Conservation (phyloP, 768 basidiomycete species). For the Serendipita sp. region DNA sequence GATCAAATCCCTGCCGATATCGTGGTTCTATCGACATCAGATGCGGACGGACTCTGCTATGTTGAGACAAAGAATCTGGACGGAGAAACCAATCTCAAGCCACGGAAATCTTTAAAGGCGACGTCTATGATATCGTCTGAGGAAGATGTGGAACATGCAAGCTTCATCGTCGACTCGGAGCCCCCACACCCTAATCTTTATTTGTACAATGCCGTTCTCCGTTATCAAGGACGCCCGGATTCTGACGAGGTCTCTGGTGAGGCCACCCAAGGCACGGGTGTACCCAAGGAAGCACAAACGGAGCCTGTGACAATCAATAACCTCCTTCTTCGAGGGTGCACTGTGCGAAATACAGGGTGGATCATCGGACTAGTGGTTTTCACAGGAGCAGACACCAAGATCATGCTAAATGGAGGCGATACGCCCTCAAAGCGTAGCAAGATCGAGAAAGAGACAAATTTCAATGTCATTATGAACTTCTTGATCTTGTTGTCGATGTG, state of each 20-base stretch:
- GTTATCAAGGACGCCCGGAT: slow-evolving; percentile 26
- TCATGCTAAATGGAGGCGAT: slow-evolving; percentile 80
- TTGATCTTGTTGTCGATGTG: slow-evolving; percentile 63
- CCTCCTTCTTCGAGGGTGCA: slow-evolving; percentile 78
- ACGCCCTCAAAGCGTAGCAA: slow-evolving; percentile 95
- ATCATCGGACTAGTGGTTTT: slow-evolving; percentile 87
- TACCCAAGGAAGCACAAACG: slow-evolving; percentile 29
- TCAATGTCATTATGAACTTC: slow-evolving; percentile 94
- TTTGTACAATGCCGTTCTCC: slow-evolving; percentile 69
- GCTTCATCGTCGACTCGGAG: slow-evolving; percentile 84
- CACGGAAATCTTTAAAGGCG: slow-evolving; percentile 56
- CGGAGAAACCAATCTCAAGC: slow-evolving; percentile 94
- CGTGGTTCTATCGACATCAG: slow-evolving; percentile 79
- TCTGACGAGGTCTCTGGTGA: slow-evolving; percentile 2
- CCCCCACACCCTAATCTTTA: slow-evolving; percentile 90
- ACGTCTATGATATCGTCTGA: slow-evolving; percentile 65
- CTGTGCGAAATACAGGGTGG: slow-evolving; percentile 81
- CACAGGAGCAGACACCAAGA: slow-evolving; percentile 75
- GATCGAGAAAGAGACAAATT: slow-evolving; percentile 97
- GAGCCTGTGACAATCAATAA: slow-evolving; percentile 69
- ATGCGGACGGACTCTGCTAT: slow-evolving; percentile 83
- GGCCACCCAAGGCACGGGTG: slow-evolving; percentile 32
- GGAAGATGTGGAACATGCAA: slow-evolving; percentile 75
- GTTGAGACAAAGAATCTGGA: slow-evolving; percentile 97
- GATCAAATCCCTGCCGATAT: slow-evolving; percentile 96